Conservation (phyloP, 2,329 filamentous ascomycete species). For the Camillea tinctor region DNA sequence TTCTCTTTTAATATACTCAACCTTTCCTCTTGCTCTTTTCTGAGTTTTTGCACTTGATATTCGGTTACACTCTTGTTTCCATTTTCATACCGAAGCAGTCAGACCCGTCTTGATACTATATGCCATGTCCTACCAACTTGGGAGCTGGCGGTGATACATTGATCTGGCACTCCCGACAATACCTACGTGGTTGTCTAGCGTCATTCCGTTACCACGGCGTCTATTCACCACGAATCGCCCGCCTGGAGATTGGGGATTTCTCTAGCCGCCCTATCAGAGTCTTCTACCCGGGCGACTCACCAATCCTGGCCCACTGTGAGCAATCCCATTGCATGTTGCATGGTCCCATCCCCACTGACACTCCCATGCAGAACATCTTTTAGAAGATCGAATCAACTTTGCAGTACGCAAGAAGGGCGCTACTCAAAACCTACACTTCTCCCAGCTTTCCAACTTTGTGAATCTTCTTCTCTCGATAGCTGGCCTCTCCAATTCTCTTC, state of each 20-base stretch:
- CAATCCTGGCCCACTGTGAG: slow-evolving; percentile 41
- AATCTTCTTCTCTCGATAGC: slow-evolving; percentile 50
- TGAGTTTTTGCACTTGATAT: slow-evolving; percentile 2
- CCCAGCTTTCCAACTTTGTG: slow-evolving; percentile 37
- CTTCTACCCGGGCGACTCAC: slow-evolving; percentile 29
- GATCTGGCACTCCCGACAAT: slow-evolving; percentile 24
- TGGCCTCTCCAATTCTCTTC: slow-evolving; percentile 50
- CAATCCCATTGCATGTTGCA: slow-evolving; percentile 38
- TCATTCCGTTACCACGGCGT: slow-evolving; percentile 42
- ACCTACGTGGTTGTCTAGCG: slow-evolving; percentile 29
- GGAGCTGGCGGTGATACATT: slow-evolving; percentile 21
- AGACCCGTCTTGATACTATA: slow-evolving; percentile 15
- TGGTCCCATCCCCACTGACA: slow-evolving; percentile 38
- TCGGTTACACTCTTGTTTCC: slow-evolving; percentile 8
- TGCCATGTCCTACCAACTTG: slow-evolving; percentile 20
- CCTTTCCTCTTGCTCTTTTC: slow-evolving; percentile 16
- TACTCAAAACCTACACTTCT: slow-evolving; percentile 53
- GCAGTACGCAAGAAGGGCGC: slow-evolving; percentile 35
- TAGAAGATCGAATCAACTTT: slow-evolving; percentile 34
- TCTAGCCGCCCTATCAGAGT: slow-evolving; percentile 44
- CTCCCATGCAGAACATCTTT: slow-evolving; percentile 37
- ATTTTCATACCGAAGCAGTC: slow-evolving; percentile 2
- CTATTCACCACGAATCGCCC: slow-evolving; percentile 44
- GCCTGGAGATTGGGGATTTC: slow-evolving; percentile 39
- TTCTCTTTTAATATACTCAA: slow-evolving; percentile 23